These are phyloP conservation scores for Colletotrichum sidae DNA, from an alignment of 2,329 filamentous ascomycete genomes.

Conservation along the genomic window DNA sequence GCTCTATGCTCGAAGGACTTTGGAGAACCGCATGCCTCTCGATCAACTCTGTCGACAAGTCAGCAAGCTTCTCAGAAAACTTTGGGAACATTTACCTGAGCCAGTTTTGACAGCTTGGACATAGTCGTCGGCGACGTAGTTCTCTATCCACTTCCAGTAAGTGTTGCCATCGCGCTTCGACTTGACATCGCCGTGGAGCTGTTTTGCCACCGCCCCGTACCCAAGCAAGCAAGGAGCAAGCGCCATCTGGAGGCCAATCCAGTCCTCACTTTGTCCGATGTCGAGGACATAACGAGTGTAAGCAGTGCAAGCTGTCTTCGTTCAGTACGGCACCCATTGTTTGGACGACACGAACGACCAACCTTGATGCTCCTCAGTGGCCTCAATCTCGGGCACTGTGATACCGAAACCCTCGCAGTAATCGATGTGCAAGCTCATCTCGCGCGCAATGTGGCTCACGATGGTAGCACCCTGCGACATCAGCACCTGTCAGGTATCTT, in stretches of 20 bases:
- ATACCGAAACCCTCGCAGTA: slow-evolving; percentile 89
- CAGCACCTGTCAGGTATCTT: slow-evolving; percentile 29
- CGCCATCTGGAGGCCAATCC: slow-evolving; percentile 86
- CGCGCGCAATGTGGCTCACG: slow-evolving; percentile 80
- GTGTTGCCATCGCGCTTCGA: slow-evolving; percentile 73
- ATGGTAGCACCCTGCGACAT: slow-evolving; percentile 69
- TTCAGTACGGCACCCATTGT: slow-evolving; percentile 11
- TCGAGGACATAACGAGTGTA: slow-evolving; percentile 91
- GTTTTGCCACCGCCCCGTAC: slow-evolving; percentile 82
- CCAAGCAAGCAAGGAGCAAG: slow-evolving; percentile 91
- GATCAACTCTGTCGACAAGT: slow-evolving; percentile 68
- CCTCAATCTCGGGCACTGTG: slow-evolving; percentile 77
- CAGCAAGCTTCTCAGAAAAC: not conserved
- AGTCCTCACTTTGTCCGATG: slow-evolving; percentile 87
- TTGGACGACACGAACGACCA: slow-evolving; percentile 36
- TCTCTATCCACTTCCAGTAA: slow-evolving; percentile 93
- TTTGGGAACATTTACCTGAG: slow-evolving; percentile 63
- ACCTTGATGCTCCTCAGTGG: slow-evolving; percentile 80
- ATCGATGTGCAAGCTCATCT: slow-evolving; percentile 83
- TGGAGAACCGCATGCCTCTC: slow-evolving; percentile 81
- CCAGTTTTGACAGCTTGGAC: slow-evolving; percentile 76
- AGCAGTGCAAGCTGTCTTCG: slow-evolving; percentile 75
- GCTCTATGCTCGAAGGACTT: slow-evolving; percentile 80
- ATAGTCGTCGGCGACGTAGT: slow-evolving; percentile 87
- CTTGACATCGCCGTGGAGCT: slow-evolving; percentile 72